Evolutionary conservation across 495 filamentous ascomycete species (phyloP).

Genomic region (Neurospora tetrasperma): DNA sequence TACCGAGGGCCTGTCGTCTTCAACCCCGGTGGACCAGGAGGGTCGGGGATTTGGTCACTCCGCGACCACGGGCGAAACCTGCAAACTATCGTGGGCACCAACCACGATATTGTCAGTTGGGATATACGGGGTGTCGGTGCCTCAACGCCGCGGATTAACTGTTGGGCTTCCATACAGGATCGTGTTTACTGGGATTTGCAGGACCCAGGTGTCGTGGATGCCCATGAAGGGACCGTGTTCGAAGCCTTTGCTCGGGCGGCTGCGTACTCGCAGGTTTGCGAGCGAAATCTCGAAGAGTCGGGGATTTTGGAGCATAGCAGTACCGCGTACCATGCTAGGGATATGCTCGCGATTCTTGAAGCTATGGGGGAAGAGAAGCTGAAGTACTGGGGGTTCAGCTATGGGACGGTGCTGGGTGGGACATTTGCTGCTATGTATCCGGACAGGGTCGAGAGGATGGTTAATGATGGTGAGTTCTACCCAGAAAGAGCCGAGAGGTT

Average conservation of each 20-base stretch:
- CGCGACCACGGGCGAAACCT: constrained; percentile 26
- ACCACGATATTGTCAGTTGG: constrained; percentile 40
- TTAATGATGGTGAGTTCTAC: constrained; percentile 34
- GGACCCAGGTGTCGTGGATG: constrained; percentile 27
- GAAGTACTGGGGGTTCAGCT: constrained; percentile 47
- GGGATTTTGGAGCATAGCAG: constrained; percentile 26
- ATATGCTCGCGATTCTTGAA: constrained; percentile 32
- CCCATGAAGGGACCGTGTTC: constrained; percentile 30
- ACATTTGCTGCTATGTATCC: constrained; percentile 44
- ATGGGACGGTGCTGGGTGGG: constrained; percentile 42
- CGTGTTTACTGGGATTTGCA: constrained; percentile 27
- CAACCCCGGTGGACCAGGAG: constrained; percentile 46
- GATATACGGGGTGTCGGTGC: constrained; percentile 40
- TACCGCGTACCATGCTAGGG: constrained; percentile 31
- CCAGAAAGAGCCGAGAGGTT: not conserved
- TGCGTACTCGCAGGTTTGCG: constrained; percentile 28
- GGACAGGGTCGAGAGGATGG: constrained; percentile 35
- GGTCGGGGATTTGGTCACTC: constrained; percentile 33
- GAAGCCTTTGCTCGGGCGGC: constrained; percentile 30
- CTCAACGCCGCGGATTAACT: constrained; percentile 33
- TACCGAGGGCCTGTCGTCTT: constrained; percentile 41
- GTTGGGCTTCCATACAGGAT: constrained; percentile 29
- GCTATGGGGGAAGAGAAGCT: constrained; percentile 31
- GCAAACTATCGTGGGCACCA: constrained; percentile 37
- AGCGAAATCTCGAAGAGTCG: constrained; percentile 15